These are phyloP conservation scores for Tuber indicum DNA, from an alignment of 495 filamentous ascomycete species.

Conservation along the genomic window DNA sequence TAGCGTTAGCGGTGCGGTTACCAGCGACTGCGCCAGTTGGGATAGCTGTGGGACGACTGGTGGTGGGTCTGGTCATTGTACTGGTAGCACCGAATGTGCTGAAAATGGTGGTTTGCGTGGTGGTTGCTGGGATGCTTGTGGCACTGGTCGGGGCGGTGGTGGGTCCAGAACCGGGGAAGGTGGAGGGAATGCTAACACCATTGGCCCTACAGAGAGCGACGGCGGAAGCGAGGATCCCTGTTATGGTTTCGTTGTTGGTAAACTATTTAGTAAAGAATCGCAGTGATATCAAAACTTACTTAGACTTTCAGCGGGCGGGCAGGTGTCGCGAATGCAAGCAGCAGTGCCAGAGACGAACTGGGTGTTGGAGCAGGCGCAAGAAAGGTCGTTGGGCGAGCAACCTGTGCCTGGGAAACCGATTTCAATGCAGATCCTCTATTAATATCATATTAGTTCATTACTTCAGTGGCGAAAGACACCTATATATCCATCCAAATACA, in stretches of 20 bases:
- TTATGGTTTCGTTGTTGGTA: conserved; percentile 10
- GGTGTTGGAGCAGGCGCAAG: conserved; percentile 23
- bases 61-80: neutral
- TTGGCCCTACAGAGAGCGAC: conserved; percentile 12
- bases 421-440: conserved; percentile 21
- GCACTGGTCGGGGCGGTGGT: conserved; percentile 5
- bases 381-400: conserved; percentile 21
- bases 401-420: conserved; percentile 19
- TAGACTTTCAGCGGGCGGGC: conserved; percentile 15
- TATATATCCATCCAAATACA: conserved; percentile 13
- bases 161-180: conserved; percentile 3
- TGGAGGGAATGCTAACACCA: conserved; percentile 24
- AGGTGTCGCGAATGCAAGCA: conserved; percentile 10
- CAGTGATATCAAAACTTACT: conserved; percentile 14
- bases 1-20: conserved; percentile 1
- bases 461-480: neutral
- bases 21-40: conserved; percentile 2
- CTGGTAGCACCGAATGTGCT: neutral
- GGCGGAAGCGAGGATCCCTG: conserved; percentile 21
- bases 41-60: conserved; percentile 3
- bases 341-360: conserved; percentile 15
- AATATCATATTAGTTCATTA: neutral
- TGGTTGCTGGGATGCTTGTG: neutral
- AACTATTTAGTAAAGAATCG: neutral
- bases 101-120: neutral